phyloP scores from a whole-genome alignment of 2,329 filamentous ascomycete genomes.

The Diplodia mutila region DNA sequence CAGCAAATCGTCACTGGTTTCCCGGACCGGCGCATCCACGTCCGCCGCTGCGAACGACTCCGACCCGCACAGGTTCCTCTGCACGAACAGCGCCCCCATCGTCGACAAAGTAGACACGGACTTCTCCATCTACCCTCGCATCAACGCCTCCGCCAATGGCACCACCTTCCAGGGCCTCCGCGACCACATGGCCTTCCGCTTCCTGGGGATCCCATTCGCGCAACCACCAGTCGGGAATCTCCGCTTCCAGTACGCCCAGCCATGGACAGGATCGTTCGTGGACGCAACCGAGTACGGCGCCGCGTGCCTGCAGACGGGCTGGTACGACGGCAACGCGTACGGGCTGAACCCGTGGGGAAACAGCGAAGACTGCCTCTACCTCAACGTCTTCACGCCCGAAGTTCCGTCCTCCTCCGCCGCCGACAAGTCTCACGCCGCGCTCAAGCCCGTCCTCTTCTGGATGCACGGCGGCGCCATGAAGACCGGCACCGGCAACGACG shows the following conservation, averaged over 20 bases:
- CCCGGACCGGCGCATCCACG: background rate
- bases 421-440: slow-evolving; percentile 34
- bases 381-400: slow-evolving; percentile 35
- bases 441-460: slow-evolving; percentile 44
- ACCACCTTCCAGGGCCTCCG: slow-evolving; percentile 6
- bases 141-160: background rate
- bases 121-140: background rate
- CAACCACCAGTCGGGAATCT: slow-evolving; percentile 13
- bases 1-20: background rate
- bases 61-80: background rate
- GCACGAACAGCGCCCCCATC: slow-evolving; percentile 5
- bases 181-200: slow-evolving; percentile 18
- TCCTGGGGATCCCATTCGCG: slow-evolving; percentile 25
- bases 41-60: background rate
- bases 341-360: background rate
- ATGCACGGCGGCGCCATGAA: slow-evolving; percentile 25
- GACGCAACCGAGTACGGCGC: slow-evolving; percentile 47
- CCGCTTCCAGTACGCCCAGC: slow-evolving; percentile 11
- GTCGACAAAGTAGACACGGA: background rate
- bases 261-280: slow-evolving; percentile 37
- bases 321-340: background rate
- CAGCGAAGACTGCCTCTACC: slow-evolving; percentile 39
- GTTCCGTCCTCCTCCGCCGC: slow-evolving; percentile 40
- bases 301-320: slow-evolving; percentile 47
- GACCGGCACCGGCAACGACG: slow-evolving; percentile 27